phyloP scores from a whole-genome alignment of 2,329 filamentous ascomycete genomes.

The Trichoderma pleuroti region DNA sequence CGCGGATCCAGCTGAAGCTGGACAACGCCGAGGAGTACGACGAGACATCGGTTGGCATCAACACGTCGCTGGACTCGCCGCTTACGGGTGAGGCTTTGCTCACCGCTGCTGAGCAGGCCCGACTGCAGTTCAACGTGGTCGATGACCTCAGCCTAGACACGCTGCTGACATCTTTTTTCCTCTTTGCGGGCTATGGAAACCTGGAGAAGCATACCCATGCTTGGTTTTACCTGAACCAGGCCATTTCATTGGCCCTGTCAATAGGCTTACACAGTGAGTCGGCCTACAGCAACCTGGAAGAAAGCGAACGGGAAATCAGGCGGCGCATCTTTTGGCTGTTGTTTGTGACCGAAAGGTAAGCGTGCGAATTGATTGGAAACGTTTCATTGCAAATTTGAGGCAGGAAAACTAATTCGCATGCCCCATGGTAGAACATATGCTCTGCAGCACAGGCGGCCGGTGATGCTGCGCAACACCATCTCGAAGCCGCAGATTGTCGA shows the following conservation, averaged over 20 bases:
- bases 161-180: constrained; percentile 30
- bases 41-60: constrained; percentile 21
- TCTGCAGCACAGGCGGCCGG: constrained; percentile 29
- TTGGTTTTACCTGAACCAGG: constrained; percentile 35
- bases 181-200: constrained; percentile 32
- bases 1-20: constrained; percentile 30
- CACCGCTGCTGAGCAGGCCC: constrained; percentile 26
- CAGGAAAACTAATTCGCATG: background rate
- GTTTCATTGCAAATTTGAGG: background rate
- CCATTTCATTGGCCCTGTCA: constrained; percentile 29
- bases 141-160: constrained; percentile 30
- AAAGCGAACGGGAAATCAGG: constrained; percentile 28
- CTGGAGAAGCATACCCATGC: constrained; percentile 28
- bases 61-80: constrained; percentile 22
- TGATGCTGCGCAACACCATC: constrained; percentile 31
- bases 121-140: constrained; percentile 29
- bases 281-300: constrained; percentile 25
- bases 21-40: constrained; percentile 23
- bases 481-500: constrained; percentile 31
- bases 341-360: constrained; percentile 33
- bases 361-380: background rate
- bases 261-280: constrained; percentile 29
- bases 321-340: constrained; percentile 34
- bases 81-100: constrained; percentile 29
- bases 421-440: constrained; percentile 28